These are phyloP conservation scores for Nemania sp. DNA, from an alignment of 2,329 filamentous ascomycete genomes.

Conservation along the genomic window DNA sequence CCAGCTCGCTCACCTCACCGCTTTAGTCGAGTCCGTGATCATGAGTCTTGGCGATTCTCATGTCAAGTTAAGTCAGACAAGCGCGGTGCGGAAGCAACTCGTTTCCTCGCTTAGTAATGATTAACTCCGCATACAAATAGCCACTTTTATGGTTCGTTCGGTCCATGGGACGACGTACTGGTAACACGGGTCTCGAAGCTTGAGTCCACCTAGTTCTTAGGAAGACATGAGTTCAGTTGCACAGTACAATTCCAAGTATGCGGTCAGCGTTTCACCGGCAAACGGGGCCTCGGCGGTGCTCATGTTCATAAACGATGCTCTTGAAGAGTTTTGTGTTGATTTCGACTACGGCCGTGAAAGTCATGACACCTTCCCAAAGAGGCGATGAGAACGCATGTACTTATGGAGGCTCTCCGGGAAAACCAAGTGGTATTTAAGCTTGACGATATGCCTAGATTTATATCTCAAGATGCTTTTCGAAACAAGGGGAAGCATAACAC, in stretches of 20 bases:
- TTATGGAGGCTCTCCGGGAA: slow-evolving; percentile 17
- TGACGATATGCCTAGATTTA: not conserved
- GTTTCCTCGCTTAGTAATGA: slow-evolving; percentile 23
- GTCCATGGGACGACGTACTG: slow-evolving; percentile 21
- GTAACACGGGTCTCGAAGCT: slow-evolving; percentile 29
- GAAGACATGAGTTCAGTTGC: slow-evolving; percentile 32
- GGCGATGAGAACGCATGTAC: slow-evolving; percentile 20
- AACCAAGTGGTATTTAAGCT: slow-evolving; percentile 23
- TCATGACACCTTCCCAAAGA: slow-evolving; percentile 24
- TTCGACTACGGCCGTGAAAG: slow-evolving; percentile 40
- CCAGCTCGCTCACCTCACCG: slow-evolving; percentile 22
- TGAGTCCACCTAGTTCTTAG: slow-evolving; percentile 7
- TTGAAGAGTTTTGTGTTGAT: slow-evolving; percentile 25
- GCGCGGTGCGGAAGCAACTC: slow-evolving; percentile 6
- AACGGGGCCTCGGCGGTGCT: slow-evolving; percentile 21
- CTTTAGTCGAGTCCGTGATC: not conserved
- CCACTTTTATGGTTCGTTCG: slow-evolving; percentile 22
- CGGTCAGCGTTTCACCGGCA: slow-evolving; percentile 36
- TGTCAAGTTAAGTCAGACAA: slow-evolving; percentile 13
- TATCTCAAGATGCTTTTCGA: not conserved
- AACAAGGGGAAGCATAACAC: not conserved
- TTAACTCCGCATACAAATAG: slow-evolving; percentile 13
- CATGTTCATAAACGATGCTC: slow-evolving; percentile 28
- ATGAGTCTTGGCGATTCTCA: not conserved
- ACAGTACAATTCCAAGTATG: slow-evolving; percentile 34